Base-by-base conservation (phyloP, 2,329 filamentous ascomycete genomes). In the Calonectria fujianensis region DNA sequence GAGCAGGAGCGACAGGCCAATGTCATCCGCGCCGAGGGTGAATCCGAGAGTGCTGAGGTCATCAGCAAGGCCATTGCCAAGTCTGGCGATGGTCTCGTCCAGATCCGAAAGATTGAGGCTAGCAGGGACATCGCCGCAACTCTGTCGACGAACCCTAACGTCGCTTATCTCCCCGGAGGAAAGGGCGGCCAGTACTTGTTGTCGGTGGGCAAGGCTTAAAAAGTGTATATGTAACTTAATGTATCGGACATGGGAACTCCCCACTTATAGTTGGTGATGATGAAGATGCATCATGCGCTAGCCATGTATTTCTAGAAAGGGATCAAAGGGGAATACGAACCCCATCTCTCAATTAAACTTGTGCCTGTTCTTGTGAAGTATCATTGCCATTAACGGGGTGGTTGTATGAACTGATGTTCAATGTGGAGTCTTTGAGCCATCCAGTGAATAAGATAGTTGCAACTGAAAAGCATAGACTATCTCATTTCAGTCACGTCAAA, bases 1-100 rank as follows among this genome's bases (percentile, higher is more conserved):
- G 97, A 99, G 91, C 97, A 99, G 90, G 97, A 99, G 89, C 92
- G 97, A 82, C 97, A 99, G 89, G 97, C 97, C 81, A 98, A 97
- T 88, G 97, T 99, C 83, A 99, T 99, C 86, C 93, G 97, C 72
- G 97, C 97, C 68, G 97, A 99, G 91, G 97, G 97, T 85, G 97
- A 99, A 88, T 96, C 96, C 80, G 96, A 98, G 91, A 95, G 94
- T 82, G 97, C 97, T 64, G 97, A 99, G 70, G 97, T 96, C 78
- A 98, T 99, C 85, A 94, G 92, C 87, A 97, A 94, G 89, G 96
- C 96, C 27, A 96, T 99, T 80, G 93, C 95, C 80, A 98, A 97
- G 92, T 91, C 92, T 73, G 97, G 97, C 79, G 96, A 98, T 86
- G 97, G 97, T 54, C 89, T 99, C 82, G 94, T 99, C 79, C 93